phyloP scores from a whole-genome alignment of 176 grass and related monocot genomes.

The Phoenix roebelenii region DNA sequence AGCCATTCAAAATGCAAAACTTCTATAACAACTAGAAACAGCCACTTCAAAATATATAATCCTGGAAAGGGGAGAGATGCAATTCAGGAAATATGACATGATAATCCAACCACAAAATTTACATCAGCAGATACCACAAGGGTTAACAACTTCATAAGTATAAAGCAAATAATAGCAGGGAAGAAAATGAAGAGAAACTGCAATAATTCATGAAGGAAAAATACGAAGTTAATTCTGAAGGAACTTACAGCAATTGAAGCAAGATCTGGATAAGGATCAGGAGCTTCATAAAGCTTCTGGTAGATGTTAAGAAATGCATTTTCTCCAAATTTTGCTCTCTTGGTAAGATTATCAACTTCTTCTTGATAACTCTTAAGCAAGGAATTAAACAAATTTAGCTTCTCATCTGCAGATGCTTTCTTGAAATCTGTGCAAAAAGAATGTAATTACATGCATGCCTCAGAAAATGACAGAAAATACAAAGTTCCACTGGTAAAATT shows the following conservation, averaged over 20 bases:
- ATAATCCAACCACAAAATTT: too few relatives aligned
- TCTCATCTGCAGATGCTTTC: conserved; percentile 82
- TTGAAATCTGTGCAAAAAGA: conserved; percentile 63
- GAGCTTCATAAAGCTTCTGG: conserved; percentile 99
- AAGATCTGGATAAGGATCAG: conserved; percentile 97
- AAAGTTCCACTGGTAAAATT: too few relatives aligned
- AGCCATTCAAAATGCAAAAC: too few relatives aligned
- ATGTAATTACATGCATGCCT: not conserved
- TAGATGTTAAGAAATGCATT: conserved; percentile 99
- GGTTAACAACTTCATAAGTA: conserved; percentile 3
- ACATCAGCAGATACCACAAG: too few relatives aligned
- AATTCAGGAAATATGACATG: too few relatives aligned
- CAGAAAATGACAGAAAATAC: not conserved
- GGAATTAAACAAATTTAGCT: conserved; percentile 83
- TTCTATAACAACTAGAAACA: too few relatives aligned
- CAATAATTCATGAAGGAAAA: too few relatives aligned
- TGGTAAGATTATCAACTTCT: conserved; percentile 98
- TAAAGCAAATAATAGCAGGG: not conserved
- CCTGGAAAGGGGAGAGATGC: too few relatives aligned
- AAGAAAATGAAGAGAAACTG: not conserved
- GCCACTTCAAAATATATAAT: too few relatives aligned
- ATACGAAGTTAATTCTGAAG: conserved; percentile 6
- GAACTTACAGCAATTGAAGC: conserved; percentile 82
- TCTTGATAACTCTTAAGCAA: conserved; percentile 97
- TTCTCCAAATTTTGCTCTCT: conserved; percentile 99